These are phyloP conservation scores for Rhizophora apiculata DNA, from an alignment of 345 rosid genomes.

Conservation along the genomic window DNA sequence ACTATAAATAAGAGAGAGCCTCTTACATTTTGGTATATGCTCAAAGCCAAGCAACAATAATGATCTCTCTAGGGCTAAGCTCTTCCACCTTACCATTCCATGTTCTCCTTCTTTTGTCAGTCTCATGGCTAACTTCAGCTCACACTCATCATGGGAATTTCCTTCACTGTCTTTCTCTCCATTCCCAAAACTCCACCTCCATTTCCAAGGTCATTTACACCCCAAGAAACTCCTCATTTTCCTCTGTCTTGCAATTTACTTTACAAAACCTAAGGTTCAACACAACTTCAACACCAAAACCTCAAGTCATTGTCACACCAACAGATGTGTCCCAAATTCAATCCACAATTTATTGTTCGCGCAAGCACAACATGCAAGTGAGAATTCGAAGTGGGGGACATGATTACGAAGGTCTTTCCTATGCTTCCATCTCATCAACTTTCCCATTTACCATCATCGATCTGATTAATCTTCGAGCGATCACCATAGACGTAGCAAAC, in stretches of 20 bases:
- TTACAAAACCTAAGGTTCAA: constrained; percentile 12
- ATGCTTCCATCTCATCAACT: background rate
- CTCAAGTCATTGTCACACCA: constrained; percentile 16
- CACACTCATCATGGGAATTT: constrained; percentile 3
- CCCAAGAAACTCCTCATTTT: constrained; percentile 11
- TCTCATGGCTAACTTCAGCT: constrained; percentile 1
- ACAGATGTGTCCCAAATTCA: background rate
- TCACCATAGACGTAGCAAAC: constrained; percentile 6
- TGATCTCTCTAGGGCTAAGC: background rate
- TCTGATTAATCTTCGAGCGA: constrained; percentile 10
- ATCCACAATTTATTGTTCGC: constrained; percentile 5
- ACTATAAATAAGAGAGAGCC: too few relatives aligned
- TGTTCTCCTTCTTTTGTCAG: background rate
- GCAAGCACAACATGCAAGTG: constrained; percentile 1
- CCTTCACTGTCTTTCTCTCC: constrained; percentile 6
- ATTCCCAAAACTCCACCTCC: constrained; percentile 5
- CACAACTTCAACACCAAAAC: constrained; percentile 10
- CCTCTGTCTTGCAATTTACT: constrained; percentile 3
- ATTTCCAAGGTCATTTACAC: constrained; percentile 11
- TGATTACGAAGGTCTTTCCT: constrained; percentile 21
- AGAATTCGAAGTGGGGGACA: constrained; percentile 27
- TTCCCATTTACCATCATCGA: constrained; percentile 20
- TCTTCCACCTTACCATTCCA: background rate
- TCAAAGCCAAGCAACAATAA: background rate
- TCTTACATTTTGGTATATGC: too few relatives aligned